Conservation (phyloP, 2,329 filamentous ascomycete species). For the Sarocladiaceae sp. region DNA sequence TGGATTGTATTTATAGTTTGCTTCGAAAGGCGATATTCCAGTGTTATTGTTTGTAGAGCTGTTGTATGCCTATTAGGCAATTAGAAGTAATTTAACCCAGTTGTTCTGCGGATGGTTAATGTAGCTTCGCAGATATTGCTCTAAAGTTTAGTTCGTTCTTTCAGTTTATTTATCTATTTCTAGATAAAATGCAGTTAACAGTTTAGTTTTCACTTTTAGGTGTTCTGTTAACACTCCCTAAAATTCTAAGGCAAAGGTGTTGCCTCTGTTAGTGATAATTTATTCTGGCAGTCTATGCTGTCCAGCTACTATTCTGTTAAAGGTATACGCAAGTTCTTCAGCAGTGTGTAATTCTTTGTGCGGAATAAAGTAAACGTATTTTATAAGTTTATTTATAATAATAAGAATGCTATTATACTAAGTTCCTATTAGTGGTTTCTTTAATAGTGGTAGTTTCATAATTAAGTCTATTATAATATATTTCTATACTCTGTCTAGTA, state of each 20-base stretch:
- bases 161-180: slow-evolving; percentile 10
- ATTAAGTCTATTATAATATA: slow-evolving; percentile 10
- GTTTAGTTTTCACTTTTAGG: slow-evolving; percentile 9
- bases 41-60: neutral
- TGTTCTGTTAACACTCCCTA: too few species aligned
- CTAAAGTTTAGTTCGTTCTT: too few species aligned
- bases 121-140: slow-evolving; percentile 9
- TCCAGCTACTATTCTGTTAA: slow-evolving; percentile 1
- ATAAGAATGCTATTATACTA: slow-evolving; percentile 10
- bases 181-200: slow-evolving; percentile 9
- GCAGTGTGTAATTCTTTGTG: too few species aligned
- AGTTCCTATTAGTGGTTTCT: slow-evolving; percentile 7
- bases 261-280: slow-evolving; percentile 8
- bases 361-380: slow-evolving; percentile 10
- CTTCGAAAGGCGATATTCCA: neutral
- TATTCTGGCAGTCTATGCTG: slow-evolving; percentile 8
- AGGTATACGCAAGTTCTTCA: slow-evolving; percentile 4
- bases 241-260: slow-evolving; percentile 7
- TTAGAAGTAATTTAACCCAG: neutral
- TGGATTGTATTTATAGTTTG: neutral
- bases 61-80: too few species aligned
- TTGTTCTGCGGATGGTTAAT: slow-evolving; percentile 1
- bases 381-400: slow-evolving; percentile 9
- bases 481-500: slow-evolving; percentile 11
- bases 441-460: slow-evolving; percentile 10